Evolutionary conservation across 2,329 filamentous ascomycete genomes (phyloP).

Genomic region (Nakataea oryzae): DNA sequence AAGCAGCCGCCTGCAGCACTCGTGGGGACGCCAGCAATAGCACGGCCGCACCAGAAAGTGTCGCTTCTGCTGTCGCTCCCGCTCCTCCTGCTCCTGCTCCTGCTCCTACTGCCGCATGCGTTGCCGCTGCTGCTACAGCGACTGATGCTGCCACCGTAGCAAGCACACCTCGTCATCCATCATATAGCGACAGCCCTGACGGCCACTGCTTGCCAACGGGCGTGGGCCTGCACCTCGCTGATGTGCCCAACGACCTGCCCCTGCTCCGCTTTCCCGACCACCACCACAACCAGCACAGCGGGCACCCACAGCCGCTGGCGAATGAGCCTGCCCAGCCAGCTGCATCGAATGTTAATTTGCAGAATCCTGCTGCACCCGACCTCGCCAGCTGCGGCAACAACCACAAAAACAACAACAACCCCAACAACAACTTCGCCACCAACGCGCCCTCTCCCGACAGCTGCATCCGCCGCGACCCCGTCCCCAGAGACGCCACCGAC

Average conservation of each 20-base stretch:
- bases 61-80: neutral
- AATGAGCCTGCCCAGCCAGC: neutral
- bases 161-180: neutral
- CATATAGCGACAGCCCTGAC: too few species aligned
- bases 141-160: too few species aligned
- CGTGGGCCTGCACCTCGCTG: constrained; percentile 25
- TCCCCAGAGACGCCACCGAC: constrained; percentile 6
- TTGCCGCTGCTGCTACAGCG: neutral
- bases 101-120: neutral
- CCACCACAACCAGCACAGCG: neutral
- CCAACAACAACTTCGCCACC: constrained; percentile 11
- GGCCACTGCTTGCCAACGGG: constrained; percentile 4
- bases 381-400: constrained; percentile 10
- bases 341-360: neutral
- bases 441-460: neutral
- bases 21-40: neutral
- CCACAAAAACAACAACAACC: constrained; percentile 12
- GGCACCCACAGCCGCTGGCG: constrained; percentile 6
- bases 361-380: neutral
- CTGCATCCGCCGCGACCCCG: neutral
- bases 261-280: constrained; percentile 22
- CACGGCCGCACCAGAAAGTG: neutral
- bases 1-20: neutral
- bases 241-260: constrained; percentile 28
- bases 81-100: neutral